Conservation (phyloP, 768 basidiomycete species). For the Amanita muscaria region DNA sequence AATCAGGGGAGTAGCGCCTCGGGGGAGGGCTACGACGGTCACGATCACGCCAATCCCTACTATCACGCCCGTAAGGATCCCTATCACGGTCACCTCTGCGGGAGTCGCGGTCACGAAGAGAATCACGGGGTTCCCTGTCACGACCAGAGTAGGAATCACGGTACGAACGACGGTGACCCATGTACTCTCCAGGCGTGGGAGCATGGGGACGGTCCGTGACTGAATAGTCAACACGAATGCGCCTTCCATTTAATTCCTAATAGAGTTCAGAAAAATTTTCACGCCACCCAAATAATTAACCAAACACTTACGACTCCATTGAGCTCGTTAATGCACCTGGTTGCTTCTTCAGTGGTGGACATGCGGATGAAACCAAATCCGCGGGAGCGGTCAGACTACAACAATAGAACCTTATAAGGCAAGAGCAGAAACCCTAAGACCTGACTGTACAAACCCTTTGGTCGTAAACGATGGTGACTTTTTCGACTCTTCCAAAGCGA, state of each 20-base stretch:
- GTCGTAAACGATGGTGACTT: slow-evolving; percentile 95
- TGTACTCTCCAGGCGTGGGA: slow-evolving; percentile 96
- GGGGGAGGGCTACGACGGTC: slow-evolving; percentile 69
- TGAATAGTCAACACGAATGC: slow-evolving; percentile 95
- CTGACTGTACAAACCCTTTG: slow-evolving; percentile 62
- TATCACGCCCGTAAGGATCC: slow-evolving; percentile 63
- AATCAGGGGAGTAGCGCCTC: slow-evolving; percentile 68
- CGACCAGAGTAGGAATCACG: slow-evolving; percentile 30
- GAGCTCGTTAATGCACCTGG: slow-evolving; percentile 78
- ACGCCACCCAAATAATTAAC: slow-evolving; percentile 2
- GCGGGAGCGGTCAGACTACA: slow-evolving; percentile 86
- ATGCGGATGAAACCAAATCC: slow-evolving; percentile 98
- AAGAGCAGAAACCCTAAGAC: neutral
- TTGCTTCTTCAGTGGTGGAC: slow-evolving; percentile 81
- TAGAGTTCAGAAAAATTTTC: slow-evolving; percentile 6
- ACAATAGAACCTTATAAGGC: slow-evolving; percentile 8
- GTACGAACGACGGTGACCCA: slow-evolving; percentile 73
- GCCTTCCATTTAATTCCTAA: slow-evolving; percentile 89
- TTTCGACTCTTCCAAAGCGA: slow-evolving; percentile 83
- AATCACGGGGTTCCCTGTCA: slow-evolving; percentile 29
- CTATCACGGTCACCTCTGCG: slow-evolving; percentile 47
- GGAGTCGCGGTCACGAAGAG: slow-evolving; percentile 45
- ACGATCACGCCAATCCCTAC: slow-evolving; percentile 71
- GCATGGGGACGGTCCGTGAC: slow-evolving; percentile 91
- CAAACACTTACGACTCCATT: slow-evolving; percentile 76